Evolutionary conservation across 1,284 basidiomycete genomes (phyloP).

Genomic region (Cystobasidium pallidum): DNA sequence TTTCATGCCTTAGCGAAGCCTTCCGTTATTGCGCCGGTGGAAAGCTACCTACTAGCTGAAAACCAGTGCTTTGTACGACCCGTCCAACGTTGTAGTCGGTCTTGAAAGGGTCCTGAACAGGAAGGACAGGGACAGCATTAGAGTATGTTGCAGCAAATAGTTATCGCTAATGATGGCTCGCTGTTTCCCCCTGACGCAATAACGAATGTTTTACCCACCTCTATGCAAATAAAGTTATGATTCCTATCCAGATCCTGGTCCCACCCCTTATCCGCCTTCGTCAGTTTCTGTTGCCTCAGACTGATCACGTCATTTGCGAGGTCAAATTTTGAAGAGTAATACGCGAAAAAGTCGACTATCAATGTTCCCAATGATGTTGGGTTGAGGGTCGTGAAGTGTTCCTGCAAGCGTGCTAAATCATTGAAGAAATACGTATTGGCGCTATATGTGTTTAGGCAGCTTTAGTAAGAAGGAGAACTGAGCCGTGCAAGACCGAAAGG

Average conservation of each 20-base stretch:
- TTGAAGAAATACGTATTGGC: constrained; percentile 15
- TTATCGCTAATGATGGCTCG: no score
- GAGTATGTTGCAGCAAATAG: no score
- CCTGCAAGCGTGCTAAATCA: background rate
- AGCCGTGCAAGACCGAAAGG: no score
- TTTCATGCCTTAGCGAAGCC: no score
- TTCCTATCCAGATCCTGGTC: constrained; percentile 7
- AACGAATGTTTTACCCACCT: background rate
- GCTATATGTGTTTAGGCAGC: no score
- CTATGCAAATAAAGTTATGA: constrained; percentile 26
- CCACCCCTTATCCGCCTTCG: constrained; percentile 23
- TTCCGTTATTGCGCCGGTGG: no score
- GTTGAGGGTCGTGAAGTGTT: constrained; percentile 6
- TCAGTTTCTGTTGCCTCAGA: background rate
- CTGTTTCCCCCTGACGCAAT: background rate
- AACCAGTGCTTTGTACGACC: constrained; percentile 10
- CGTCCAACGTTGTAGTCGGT: constrained; percentile 24
- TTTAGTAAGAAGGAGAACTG: no score
- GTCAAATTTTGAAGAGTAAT: background rate
- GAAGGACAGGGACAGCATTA: background rate
- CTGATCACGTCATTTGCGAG: constrained; percentile 4
- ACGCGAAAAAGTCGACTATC: constrained; percentile 9
- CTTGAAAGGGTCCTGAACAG: constrained; percentile 24
- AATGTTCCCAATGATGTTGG: constrained; percentile 12
- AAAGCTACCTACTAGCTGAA: constrained; percentile 1